Base-by-base conservation (phyloP, 2,329 filamentous ascomycete genomes). In the Metarhizium anisopliae region DNA sequence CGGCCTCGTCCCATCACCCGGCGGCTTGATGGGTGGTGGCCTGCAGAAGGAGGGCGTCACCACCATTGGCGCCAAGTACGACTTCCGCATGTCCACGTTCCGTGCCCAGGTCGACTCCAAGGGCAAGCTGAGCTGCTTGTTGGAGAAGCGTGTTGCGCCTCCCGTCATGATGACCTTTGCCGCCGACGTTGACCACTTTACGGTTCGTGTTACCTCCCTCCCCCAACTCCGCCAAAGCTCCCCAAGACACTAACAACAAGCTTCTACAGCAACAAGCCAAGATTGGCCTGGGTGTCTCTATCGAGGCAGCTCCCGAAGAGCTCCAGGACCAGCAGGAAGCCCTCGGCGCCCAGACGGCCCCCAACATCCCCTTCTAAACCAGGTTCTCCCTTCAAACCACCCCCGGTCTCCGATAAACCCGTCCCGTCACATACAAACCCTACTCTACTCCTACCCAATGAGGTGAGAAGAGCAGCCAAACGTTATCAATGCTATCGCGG, bases 61-160 rank as follows among this genome's bases (percentile, higher is more conserved):
- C 54, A 90, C 92, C 55, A 82, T 97, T 66, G 94, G 93, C 67
- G 90, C 91, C 70, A 99, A 99, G 77, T 99, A 99, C 76, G 93
- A 96, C 72, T 99, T 99, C 84, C 84, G 90, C 68, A 89, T 91
- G 76, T 94, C 90, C 55, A 94, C 90, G 52, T 96, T 96, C 85
- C 86, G 93, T 62, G 94, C 93, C 49, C 94, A 99, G 77, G 82
- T 97, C 65, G 94, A 99, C 76, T 95, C 91, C 67, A 86, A 90
- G 70, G 94, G 94, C 71, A 96, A 95, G 78, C 81, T 99, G 59
- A 90, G 88, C 74, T 94, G 90, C 70, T 76, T 96, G 67, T 77
- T 97, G 63, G 94, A 99, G 81, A 97, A 96, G 85, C 87, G 91
- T 68, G 89, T 99, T 67, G 91, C 91, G 35, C 90, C 91, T 61